Conservation (phyloP, 768 basidiomycete genomes). For the Phanerodontia chrysosporium region DNA sequence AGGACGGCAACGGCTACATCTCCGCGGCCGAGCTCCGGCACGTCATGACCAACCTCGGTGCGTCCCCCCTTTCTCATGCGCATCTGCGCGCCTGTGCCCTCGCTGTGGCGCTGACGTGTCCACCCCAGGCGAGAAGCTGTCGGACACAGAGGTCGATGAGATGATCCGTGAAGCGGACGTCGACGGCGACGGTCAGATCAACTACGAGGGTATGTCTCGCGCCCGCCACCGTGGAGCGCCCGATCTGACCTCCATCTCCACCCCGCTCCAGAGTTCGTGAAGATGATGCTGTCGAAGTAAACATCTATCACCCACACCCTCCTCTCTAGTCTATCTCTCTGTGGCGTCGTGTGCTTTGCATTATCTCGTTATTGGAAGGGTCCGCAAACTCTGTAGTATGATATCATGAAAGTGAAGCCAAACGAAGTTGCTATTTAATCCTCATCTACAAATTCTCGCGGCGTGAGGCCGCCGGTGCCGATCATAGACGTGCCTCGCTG, state of each 20-base stretch:
- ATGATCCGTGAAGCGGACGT: constrained; percentile 97
- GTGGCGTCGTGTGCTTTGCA: constrained; percentile 8
- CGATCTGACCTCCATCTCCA: background rate
- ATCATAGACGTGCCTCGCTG: too few relatives aligned
- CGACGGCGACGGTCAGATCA: constrained; percentile 92
- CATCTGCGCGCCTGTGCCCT: background rate
- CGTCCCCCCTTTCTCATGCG: constrained; percentile 21
- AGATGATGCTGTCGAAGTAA: constrained; percentile 78
- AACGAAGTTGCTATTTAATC: constrained; percentile 1
- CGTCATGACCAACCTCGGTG: constrained; percentile 89
- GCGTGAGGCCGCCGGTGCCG: too few relatives aligned
- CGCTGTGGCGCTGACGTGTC: background rate
- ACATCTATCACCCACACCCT: background rate
- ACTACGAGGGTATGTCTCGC: constrained; percentile 63
- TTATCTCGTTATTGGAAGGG: constrained; percentile 1
- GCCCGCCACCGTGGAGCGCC: background rate
- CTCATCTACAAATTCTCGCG: background rate
- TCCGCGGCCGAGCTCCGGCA: constrained; percentile 80
- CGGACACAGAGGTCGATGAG: constrained; percentile 86
- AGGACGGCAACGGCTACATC: constrained; percentile 92
- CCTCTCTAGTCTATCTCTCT: background rate
- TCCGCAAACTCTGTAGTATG: constrained; percentile 10
- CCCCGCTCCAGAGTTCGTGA: constrained; percentile 62
- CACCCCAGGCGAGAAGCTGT: constrained; percentile 75
- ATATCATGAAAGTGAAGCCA: constrained; percentile 9